Percentiles rank a stretch among this genome's conserved stretches.
Conservation (phyloP, 441 rosid genomes). For the Hypseocharis bilobata region DNA sequence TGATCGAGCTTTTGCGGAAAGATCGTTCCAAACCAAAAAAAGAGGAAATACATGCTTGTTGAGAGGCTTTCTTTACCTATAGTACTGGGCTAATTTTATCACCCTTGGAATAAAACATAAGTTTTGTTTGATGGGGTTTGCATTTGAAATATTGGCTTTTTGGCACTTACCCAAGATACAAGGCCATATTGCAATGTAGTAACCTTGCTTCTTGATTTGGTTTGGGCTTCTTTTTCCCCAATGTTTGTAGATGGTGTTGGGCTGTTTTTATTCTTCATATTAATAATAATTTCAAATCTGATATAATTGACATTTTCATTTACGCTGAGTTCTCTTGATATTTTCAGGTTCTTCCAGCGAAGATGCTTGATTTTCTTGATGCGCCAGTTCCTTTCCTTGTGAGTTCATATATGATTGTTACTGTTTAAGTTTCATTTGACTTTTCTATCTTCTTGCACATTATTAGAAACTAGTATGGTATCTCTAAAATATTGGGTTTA, state of each 20-base stretch:
- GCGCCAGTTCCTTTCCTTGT: conserved; percentile 97
- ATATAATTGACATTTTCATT: conserved; percentile 7
- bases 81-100: not conserved
- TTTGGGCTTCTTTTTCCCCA: no score
- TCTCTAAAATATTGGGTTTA: no score
- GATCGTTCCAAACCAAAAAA: no score
- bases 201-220: not conserved
- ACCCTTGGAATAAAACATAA: not conserved
- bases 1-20: no score
- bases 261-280: no score
- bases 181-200: not conserved
- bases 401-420: conserved; percentile 24
- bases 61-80: no score
- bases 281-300: not conserved
- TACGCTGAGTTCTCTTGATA: conserved; percentile 17
- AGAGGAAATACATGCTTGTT: no score
- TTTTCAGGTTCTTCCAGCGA: conserved; percentile 68
- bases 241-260: no score
- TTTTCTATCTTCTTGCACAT: no score
- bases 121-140: not conserved
- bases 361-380: conserved; percentile 92
- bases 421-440: no score
- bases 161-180: not conserved
- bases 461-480: no score
- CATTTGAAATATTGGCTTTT: no score